Conservation (phyloP, 768 basidiomycete species). For the Calvatia gigantea region DNA sequence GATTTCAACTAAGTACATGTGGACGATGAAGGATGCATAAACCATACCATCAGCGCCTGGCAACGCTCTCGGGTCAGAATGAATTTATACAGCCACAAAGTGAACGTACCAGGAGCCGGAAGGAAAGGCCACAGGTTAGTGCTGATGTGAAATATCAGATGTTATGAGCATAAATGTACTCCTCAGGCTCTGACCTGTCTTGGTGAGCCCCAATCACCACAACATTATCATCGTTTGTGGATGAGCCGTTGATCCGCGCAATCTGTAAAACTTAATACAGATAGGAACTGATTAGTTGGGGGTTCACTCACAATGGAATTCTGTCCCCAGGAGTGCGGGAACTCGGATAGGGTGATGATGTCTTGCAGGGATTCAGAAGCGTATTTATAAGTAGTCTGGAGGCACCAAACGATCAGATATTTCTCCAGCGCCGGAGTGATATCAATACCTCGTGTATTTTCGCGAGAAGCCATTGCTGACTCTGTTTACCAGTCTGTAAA, state of each 20-base stretch:
- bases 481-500: constrained; percentile 65
- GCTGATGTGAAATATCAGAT: constrained; percentile 28
- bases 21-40: constrained; percentile 12
- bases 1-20: constrained; percentile 20
- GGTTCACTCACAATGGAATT: constrained; percentile 58
- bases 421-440: constrained; percentile 6
- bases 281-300: background rate
- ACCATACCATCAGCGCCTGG: constrained; percentile 48
- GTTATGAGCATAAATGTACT: background rate
- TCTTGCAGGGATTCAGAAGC: constrained; percentile 54
- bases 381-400: constrained; percentile 60
- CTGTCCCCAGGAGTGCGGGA: constrained; percentile 83
- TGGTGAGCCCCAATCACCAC: constrained; percentile 80
- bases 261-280: constrained; percentile 42
- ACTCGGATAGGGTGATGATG: constrained; percentile 66
- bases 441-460: constrained; percentile 58
- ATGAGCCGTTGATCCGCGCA: constrained; percentile 71
- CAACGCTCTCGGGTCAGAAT: constrained; percentile 8
- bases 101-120: constrained; percentile 63
- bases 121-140: constrained; percentile 79
- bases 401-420: constrained; percentile 6
- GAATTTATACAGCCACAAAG: constrained; percentile 7
- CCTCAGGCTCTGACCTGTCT: constrained; percentile 54
- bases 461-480: constrained; percentile 73
- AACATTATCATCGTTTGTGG: constrained; percentile 52